Conservation (phyloP, 2,329 filamentous ascomycete species). For the Cladosporium phlei region DNA sequence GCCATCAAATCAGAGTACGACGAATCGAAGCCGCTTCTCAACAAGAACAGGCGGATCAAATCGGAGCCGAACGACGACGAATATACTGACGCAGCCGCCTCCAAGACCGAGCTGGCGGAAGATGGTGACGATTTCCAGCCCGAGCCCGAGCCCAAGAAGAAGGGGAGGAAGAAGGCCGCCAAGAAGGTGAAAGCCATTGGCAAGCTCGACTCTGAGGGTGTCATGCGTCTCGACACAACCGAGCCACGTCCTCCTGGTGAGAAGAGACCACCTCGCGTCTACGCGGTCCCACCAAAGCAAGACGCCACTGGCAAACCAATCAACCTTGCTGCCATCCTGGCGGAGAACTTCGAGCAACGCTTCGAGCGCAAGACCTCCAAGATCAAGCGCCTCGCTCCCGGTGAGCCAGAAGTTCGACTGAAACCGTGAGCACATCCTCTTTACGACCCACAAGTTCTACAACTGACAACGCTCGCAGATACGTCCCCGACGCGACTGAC, state of each 20-base stretch:
- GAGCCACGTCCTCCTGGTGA: conserved; percentile 3
- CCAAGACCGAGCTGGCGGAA: background rate
- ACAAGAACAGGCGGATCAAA: background rate
- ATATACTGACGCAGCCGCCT: background rate
- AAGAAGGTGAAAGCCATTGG: conserved; percentile 1
- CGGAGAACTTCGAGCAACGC: conserved; percentile 10
- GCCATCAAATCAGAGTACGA: background rate
- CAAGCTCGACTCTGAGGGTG: conserved; percentile 4
- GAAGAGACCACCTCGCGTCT: conserved; percentile 5
- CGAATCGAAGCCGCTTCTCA: background rate
- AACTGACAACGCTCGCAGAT: conserved; percentile 9
- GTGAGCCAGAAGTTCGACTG: conserved; percentile 24
- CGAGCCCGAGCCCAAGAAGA: conserved; percentile 3
- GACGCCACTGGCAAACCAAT: background rate
- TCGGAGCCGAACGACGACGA: background rate
- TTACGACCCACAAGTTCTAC: background rate
- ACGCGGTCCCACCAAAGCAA: background rate
- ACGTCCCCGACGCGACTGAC: conserved; percentile 16
- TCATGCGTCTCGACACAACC: conserved; percentile 9
- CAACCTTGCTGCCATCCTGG: conserved; percentile 7
- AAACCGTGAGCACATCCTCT: conserved; percentile 12
- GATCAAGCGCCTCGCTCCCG: conserved; percentile 14
- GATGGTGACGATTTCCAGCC: conserved; percentile 1
- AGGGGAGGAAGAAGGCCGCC: background rate
- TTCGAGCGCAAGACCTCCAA: conserved; percentile 3